Evolutionary conservation across 345 rosid genomes (phyloP).

Genomic region (Sonneratia alba): DNA sequence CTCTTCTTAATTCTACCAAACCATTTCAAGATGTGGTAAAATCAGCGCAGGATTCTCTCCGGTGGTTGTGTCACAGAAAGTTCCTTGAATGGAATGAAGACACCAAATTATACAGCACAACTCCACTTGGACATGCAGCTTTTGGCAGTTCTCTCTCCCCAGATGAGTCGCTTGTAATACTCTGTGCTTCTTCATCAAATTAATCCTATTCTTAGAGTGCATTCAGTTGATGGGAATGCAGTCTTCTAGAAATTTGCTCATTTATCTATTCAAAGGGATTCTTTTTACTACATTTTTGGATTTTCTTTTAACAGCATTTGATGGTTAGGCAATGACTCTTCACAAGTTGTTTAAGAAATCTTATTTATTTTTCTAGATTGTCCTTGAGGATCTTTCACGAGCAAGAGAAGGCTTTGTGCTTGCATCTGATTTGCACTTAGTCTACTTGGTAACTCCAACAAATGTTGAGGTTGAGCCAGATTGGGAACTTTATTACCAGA

Average conservation of each 20-base stretch:
- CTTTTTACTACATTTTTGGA: background rate
- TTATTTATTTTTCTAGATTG: conserved; percentile 46
- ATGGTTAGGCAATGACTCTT: background rate
- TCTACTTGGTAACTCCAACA: conserved; percentile 82
- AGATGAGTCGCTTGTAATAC: conserved; percentile 85
- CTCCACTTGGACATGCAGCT: conserved; percentile 94
- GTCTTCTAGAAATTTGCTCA: background rate
- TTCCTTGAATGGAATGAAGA: conserved; percentile 96
- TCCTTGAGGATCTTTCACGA: conserved; percentile 88
- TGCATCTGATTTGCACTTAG: conserved; percentile 94
- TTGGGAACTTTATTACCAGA: conserved; percentile 87
- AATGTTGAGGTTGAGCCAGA: conserved; percentile 92
- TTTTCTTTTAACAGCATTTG: background rate
- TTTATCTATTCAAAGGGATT: background rate
- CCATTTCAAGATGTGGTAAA: conserved; percentile 88
- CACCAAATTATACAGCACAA: conserved; percentile 68
- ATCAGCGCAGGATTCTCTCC: conserved; percentile 97
- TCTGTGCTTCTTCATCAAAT: background rate
- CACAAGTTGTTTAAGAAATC: conserved; percentile 1
- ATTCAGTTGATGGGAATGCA: background rate
- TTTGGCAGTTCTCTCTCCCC: conserved; percentile 99
- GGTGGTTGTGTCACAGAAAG: conserved; percentile 86
- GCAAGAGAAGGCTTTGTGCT: conserved; percentile 97
- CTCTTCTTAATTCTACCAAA: conserved; percentile 92
- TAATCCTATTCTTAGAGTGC: background rate